A percentile compares a stretch with the other conserved stretches of the same genome.
Evolutionary conservation across 305 asterid species (phyloP).

Genomic region (Fraxinus baroniana): DNA sequence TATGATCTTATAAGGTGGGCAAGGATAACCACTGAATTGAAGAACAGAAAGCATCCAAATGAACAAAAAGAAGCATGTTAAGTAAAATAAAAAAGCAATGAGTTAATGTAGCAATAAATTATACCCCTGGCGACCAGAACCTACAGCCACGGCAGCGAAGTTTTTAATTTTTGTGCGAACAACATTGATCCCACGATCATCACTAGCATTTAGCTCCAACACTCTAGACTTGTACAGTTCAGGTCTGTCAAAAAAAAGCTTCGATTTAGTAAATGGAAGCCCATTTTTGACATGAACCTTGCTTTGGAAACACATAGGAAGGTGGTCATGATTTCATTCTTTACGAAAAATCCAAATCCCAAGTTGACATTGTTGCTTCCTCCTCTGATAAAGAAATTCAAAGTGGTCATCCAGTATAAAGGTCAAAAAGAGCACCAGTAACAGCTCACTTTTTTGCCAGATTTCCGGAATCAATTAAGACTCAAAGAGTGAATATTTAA

Average conservation of each 20-base stretch:
- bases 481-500: neutral
- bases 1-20: slow-evolving; percentile 93
- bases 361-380: neutral
- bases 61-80: neutral
- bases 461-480: neutral
- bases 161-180: slow-evolving; percentile 95
- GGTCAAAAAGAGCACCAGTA: neutral
- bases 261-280: slow-evolving; percentile 8
- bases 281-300: neutral
- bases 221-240: slow-evolving; percentile 88
- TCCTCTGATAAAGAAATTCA: neutral
- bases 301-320: neutral
- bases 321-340: neutral
- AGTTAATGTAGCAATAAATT: slow-evolving; percentile 6
- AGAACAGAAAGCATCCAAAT: slow-evolving; percentile 11
- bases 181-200: slow-evolving; percentile 96
- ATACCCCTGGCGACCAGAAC: slow-evolving; percentile 73
- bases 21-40: slow-evolving; percentile 73
- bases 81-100: neutral
- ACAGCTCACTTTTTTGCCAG: neutral
- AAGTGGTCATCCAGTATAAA: neutral
- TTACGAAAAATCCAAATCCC: neutral
- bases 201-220: slow-evolving; percentile 97
- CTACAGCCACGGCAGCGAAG: slow-evolving; percentile 97
- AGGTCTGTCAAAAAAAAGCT: slow-evolving; percentile 49